Conservation (phyloP, 805 yeast genomes). For the Ogataea nonfermentans region DNA sequence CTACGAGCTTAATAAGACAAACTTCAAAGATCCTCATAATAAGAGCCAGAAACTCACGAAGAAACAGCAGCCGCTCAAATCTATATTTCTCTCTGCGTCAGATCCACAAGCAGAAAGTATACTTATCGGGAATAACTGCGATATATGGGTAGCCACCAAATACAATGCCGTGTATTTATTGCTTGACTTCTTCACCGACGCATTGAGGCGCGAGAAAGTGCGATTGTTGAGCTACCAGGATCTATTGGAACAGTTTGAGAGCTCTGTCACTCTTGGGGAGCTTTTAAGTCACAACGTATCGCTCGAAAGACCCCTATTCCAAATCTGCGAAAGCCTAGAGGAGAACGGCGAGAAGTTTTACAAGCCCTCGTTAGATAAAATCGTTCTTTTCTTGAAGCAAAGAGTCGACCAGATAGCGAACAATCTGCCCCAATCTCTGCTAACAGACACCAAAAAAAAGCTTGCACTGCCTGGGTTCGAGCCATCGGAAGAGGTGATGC, state of each 20-base stretch:
- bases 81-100: conserved; percentile 34
- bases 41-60: conserved; percentile 30
- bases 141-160: conserved; percentile 39
- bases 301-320: conserved; percentile 27
- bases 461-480: conserved; percentile 29
- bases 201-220: conserved; percentile 27
- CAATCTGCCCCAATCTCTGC: conserved; percentile 38
- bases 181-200: conserved; percentile 34
- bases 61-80: conserved; percentile 39
- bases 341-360: conserved; percentile 46
- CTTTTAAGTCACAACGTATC: conserved; percentile 29
- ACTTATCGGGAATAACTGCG: conserved; percentile 40
- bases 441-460: conserved; percentile 9
- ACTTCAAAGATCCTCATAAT: conserved; percentile 36
- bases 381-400: conserved; percentile 36
- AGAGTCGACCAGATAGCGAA: conserved; percentile 38
- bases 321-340: conserved; percentile 39
- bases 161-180: conserved; percentile 42
- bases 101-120: conserved; percentile 32
- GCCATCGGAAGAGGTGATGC: conserved; percentile 36
- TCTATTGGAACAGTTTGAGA: conserved; percentile 33
- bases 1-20: conserved; percentile 41
- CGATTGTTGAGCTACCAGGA: conserved; percentile 44
- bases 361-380: conserved; percentile 42
- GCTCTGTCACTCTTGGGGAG: conserved; percentile 19